A percentile compares a stretch with the other conserved stretches of the same genome.
Evolutionary conservation across 2,329 filamentous ascomycete genomes (phyloP).

Genomic region (Grosmannia penicillata): DNA sequence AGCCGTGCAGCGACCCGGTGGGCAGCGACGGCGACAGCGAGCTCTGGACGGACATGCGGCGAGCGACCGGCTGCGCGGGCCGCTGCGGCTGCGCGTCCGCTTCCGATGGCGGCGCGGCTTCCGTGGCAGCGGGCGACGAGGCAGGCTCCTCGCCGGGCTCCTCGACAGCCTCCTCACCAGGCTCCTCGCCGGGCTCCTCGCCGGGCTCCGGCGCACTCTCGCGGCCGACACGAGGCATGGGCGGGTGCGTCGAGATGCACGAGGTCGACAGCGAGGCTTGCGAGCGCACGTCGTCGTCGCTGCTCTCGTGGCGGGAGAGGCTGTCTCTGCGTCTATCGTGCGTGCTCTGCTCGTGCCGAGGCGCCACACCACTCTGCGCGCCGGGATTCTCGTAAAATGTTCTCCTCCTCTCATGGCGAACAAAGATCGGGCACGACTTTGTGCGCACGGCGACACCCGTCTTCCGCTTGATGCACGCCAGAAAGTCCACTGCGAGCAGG

Average conservation of each 20-base stretch:
- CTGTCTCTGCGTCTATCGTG: not conserved
- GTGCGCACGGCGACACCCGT: constrained; percentile 3
- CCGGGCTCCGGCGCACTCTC: too few species aligned
- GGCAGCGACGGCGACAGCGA: constrained; percentile 5
- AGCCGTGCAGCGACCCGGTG: not conserved
- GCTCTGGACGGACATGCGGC: constrained; percentile 4
- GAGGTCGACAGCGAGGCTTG: too few species aligned
- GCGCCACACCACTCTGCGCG: not conserved
- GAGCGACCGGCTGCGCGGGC: not conserved
- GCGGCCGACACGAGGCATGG: too few species aligned
- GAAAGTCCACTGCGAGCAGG: constrained; percentile 3
- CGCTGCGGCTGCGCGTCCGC: not conserved
- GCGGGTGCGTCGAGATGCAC: too few species aligned
- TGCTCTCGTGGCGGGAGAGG: not conserved
- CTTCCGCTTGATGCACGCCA: not conserved
- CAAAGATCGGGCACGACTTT: not conserved
- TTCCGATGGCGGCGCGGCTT: not conserved
- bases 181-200: too few species aligned
- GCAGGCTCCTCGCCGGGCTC: too few species aligned
- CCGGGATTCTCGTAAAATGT: not conserved
- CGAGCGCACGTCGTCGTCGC: too few species aligned
- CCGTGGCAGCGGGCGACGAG: too few species aligned
- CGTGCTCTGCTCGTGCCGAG: too few species aligned
- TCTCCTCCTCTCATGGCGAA: not conserved
- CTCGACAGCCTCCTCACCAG: too few species aligned